phyloP scores from a whole-genome alignment of 1,284 basidiomycete species.

The Wallemia hederae region DNA sequence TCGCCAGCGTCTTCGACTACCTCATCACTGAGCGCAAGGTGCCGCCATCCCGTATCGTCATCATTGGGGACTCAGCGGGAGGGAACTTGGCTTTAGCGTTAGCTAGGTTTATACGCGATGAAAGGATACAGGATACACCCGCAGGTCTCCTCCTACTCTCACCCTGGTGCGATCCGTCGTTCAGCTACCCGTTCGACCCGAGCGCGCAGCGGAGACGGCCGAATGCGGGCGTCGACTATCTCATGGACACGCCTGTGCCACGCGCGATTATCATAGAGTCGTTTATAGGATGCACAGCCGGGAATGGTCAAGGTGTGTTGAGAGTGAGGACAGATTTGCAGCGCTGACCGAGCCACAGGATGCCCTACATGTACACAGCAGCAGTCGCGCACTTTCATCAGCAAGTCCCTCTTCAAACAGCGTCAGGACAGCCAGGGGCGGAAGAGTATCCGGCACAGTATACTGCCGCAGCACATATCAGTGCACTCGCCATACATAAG shows the following conservation, averaged over 20 bases:
- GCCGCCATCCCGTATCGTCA: constrained; percentile 11
- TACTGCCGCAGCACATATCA: constrained; percentile 2
- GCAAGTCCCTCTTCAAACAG: background rate
- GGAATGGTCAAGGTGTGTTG: background rate
- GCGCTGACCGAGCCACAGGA: too few relatives aligned
- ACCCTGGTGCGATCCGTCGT: background rate
- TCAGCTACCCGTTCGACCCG: background rate
- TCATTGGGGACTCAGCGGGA: constrained; percentile 16
- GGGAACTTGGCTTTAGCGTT: constrained; percentile 15
- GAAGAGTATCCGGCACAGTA: background rate
- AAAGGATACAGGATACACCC: constrained; percentile 5
- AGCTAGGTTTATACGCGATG: constrained; percentile 15
- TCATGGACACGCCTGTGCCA: background rate
- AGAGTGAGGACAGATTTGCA: too few relatives aligned
- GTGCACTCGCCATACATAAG: constrained; percentile 7
- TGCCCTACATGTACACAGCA: background rate
- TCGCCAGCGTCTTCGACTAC: constrained; percentile 5
- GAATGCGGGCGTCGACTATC: background rate
- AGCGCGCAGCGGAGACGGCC: background rate
- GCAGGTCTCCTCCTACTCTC: constrained; percentile 7
- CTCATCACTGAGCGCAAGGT: constrained; percentile 3
- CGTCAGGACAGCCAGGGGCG: background rate
- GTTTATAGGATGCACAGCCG: background rate
- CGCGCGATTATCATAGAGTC: background rate
- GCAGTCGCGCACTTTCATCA: background rate